A percentile compares a stretch with the other conserved stretches of the same genome.
These are phyloP conservation scores for Triangularia verruculosa DNA, from an alignment of 2,329 filamentous ascomycete species.

Conservation along the genomic window DNA sequence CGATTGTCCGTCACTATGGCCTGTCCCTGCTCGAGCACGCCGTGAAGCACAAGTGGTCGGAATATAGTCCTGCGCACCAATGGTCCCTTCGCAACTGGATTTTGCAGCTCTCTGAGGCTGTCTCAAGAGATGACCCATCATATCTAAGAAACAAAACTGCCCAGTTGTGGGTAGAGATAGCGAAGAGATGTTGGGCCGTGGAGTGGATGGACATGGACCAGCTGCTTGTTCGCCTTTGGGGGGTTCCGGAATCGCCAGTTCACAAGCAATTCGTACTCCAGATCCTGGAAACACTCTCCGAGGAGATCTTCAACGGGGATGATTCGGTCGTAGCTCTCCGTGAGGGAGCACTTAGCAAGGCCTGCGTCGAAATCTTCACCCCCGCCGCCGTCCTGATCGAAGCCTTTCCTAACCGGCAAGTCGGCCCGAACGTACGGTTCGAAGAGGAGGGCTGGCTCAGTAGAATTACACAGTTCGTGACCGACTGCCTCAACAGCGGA, in stretches of 20 bases:
- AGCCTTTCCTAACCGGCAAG: conserved; percentile 69
- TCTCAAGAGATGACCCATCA: conserved; percentile 68
- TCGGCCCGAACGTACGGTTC: conserved; percentile 66
- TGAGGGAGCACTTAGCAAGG: conserved; percentile 79
- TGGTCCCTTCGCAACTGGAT: conserved; percentile 71
- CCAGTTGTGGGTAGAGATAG: conserved; percentile 90
- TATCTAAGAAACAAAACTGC: conserved; percentile 93
- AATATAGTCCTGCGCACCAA: conserved; percentile 67
- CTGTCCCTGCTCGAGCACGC: conserved; percentile 88
- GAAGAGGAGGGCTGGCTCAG: conserved; percentile 85
- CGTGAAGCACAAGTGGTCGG: conserved; percentile 79
- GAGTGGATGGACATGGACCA: conserved; percentile 96
- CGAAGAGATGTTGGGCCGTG: conserved; percentile 87
- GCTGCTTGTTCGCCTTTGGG: conserved; percentile 79
- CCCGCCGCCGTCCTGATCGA: conserved; percentile 72
- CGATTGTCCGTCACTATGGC: conserved; percentile 88
- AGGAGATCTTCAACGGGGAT: conserved; percentile 90
- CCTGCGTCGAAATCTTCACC: conserved; percentile 91
- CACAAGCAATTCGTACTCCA: conserved; percentile 85
- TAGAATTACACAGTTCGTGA: conserved; percentile 71
- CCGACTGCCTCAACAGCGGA: conserved; percentile 66
- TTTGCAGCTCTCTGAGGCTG: conserved; percentile 69
- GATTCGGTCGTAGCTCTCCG: conserved; percentile 81
- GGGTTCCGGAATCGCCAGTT: conserved; percentile 57
- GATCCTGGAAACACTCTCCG: conserved; percentile 85